Base-by-base conservation (phyloP, 2,329 filamentous ascomycete species). In the Uncinocarpus reesii region DNA sequence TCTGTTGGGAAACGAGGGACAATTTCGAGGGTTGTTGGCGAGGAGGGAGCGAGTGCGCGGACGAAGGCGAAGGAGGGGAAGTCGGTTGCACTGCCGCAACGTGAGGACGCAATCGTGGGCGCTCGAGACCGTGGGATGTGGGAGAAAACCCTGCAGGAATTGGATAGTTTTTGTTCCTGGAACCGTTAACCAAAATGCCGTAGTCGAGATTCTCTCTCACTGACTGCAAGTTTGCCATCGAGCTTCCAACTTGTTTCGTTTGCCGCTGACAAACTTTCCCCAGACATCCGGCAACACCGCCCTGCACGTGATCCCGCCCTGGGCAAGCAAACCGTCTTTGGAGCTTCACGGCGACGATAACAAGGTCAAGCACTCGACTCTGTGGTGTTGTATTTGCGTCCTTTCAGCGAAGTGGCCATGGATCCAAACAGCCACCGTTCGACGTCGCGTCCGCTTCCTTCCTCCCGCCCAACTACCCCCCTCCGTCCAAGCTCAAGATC, bases 401-500 rank as follows among this genome's bases (percentile, higher is more conserved):
- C 26, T 28, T 11, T 28, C 26, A 28, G 11, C 11, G 26, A 28
- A 11, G n/a, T n/a, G n/a, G n/a, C n/a, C n/a, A 57, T 54, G 53
- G 67, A 68, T 59, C 62, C 66, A 36, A 45, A 53, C 48, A 52
- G 47, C 53, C 58, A 55, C 36, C 57, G 58, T 53, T 80, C 80
- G 20, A 75, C 73, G 45, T 83, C 80, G 35, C 81, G 79, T 54
- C 72, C 78, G 41, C 76, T 75, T 42, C 75, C 74, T 15, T 67
- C 75, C 4, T 87, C 86, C 35, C 82, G 86, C 53, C 92, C 90
- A 18, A 95, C 89, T 1, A 96, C 92, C 3, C 92, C 92, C 24
- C 78, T 98, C 7, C 85, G 90, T 42, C 85, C 90, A 13, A 87
- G 86, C 16, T 95, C 90, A 2, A 83, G 90, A 45, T 88, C 86